Evolutionary conservation across 2,329 filamentous ascomycete species (phyloP), one percentile per base, ranked within the genome.

Genomic region (Xylaria polymorpha): DNA sequence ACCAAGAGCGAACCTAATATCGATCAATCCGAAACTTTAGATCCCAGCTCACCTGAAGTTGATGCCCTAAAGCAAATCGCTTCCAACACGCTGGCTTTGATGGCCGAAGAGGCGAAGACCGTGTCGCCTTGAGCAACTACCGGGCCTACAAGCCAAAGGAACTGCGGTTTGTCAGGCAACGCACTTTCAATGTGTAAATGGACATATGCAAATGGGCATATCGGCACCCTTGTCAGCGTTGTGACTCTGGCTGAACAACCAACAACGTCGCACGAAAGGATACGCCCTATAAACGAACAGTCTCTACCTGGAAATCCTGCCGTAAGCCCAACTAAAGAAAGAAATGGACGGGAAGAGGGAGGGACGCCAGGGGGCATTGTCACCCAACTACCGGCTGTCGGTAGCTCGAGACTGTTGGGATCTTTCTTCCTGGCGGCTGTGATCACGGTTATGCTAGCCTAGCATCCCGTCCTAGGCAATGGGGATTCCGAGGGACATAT

Each of bases 11-110:
- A 20, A 18, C 3, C 37, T 41, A 29, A 29, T 29, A 29, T 39
- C 20, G 56, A 61, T 25, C 14, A 46, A n/a, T 18, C 44, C 37
- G 43, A 64, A 8, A 6, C 4, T 12, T 46, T 46, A n/a, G 48
- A 68, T 14, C n/a, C 43, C 4, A 35, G 18, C 15, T 57, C 56
- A 14, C 32, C 43, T 37, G 50, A 62, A 37, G 39, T 29, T 8
- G 48, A 53, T 14, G 43, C 22, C 25, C 25, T 70, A 6, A 65
- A 62, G 46, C 57, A 65, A 57, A 57, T 68, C 8, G 67, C 70
- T n/a, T 60, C 53, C 1, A 43, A 60, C 2, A 15, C 64, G 10
- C 20, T 70, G 32, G 48, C 32, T 1, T n/a, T 62, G 37, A 64
- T 70, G 58, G 6, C 46, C 4, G 43, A 56, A 37, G 14, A 9